Base-by-base conservation (phyloP, 768 basidiomycete genomes). In the Leccinum incarnatum region DNA sequence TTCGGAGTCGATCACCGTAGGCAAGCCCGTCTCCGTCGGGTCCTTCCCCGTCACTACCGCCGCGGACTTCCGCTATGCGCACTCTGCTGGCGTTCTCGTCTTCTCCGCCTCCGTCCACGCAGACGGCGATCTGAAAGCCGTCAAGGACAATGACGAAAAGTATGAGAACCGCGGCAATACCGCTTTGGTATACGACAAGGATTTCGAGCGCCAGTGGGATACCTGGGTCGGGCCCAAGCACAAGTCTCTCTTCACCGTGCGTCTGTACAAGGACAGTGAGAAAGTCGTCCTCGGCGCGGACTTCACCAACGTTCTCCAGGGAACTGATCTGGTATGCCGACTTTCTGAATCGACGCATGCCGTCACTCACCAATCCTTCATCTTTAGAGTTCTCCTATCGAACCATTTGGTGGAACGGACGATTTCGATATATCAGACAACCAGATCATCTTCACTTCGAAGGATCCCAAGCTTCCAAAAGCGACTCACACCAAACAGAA, bases 401-500 rank as follows among this genome's bases (percentile, higher is more conserved):
- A 92, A 67, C 91, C 93, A 7, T 93, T 95, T 63, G 93, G 93
- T n/a, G 89, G 85, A 47, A 81, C 83, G 1, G 86, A 88, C 60
- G 88, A 95, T 75, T 91, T 91, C 67, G 87, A 91, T 68, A 79
- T 92, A 29, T 90, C 88, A 5, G 69, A 76, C 2, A 77, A 78
- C 11, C 79, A 87, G 57, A 82, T 98, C 55, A 80, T 93, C 36
- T 91, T 96, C 69, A 93, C 93, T 5, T 79, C 93, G 54, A 95
- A 95, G 68, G 91, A 96, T 65, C 89, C 92, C 1, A 66, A 79
- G 55, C 80, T 95, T 17, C 84, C 85, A 12, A 79, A 83, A 46
- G 89, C 95, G 0, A 86, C 80, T 80, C 95, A 98, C 73, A 98
- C 96, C 2, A 92, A 91, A 65, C 89, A 93, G 68, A 87, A 95